phyloP scores from a whole-genome alignment of 495 filamentous ascomycete species.

The Penicillium bovifimosum region DNA sequence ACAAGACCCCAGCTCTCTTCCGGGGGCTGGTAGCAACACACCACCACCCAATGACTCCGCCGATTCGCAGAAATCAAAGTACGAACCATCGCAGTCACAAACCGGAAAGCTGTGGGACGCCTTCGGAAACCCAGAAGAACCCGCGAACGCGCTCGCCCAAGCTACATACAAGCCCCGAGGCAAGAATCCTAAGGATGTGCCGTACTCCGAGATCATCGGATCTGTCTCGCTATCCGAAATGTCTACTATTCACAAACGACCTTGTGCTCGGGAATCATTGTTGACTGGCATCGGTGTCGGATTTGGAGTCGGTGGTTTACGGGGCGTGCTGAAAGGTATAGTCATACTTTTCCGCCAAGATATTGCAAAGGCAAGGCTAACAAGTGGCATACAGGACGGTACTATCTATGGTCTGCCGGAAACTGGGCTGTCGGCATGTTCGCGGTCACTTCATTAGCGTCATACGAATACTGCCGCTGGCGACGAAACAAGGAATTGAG shows the following conservation, averaged over 20 bases:
- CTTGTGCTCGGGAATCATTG: constrained; percentile 77
- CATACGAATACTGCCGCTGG: constrained; percentile 78
- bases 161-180: constrained; percentile 43
- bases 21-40: constrained; percentile 13
- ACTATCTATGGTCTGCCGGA: constrained; percentile 50
- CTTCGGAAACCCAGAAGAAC: constrained; percentile 45
- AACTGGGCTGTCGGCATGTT: constrained; percentile 86
- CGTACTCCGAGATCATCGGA: constrained; percentile 58
- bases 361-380: neutral
- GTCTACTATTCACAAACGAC: constrained; percentile 66
- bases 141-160: constrained; percentile 44
- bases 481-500: constrained; percentile 63
- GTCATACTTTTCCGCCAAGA: neutral
- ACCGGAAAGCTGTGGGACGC: constrained; percentile 49
- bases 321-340: constrained; percentile 71
- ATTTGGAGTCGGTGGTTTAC: constrained; percentile 64
- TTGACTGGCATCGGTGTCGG: constrained; percentile 77
- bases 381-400: constrained; percentile 30
- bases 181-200: constrained; percentile 39
- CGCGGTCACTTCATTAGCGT: constrained; percentile 52
- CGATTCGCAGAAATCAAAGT: constrained; percentile 31
- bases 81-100: constrained; percentile 42
- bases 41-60: constrained; percentile 17
- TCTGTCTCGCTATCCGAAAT: constrained; percentile 66
- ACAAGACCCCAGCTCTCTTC: constrained; percentile 25